These are phyloP conservation scores for Harrya chromipes DNA, from an alignment of 768 basidiomycete species.

Conservation along the genomic window DNA sequence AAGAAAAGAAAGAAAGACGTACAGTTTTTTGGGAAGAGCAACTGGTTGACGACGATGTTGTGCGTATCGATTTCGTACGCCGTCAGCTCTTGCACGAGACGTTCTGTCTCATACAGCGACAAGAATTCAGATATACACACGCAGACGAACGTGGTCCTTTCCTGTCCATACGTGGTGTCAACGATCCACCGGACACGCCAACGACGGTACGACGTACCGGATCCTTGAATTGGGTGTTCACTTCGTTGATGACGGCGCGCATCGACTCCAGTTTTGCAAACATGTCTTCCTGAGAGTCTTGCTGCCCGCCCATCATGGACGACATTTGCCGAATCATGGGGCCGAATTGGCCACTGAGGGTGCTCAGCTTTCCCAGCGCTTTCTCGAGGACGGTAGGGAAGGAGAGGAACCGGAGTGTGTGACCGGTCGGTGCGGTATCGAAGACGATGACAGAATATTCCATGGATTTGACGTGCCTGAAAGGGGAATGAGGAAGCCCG, in stretches of 20 bases:
- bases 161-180: conserved; percentile 43
- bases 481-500: not conserved
- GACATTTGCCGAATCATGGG: conserved; percentile 98
- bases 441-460: conserved; percentile 99
- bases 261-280: conserved; percentile 97
- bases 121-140: conserved; percentile 99
- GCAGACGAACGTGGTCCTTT: conserved; percentile 98
- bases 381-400: conserved; percentile 98
- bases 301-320: conserved; percentile 91
- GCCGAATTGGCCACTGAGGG: conserved; percentile 91
- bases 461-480: conserved; percentile 99
- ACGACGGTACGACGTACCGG: conserved; percentile 54
- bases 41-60: conserved; percentile 97
- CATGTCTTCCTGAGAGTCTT: conserved; percentile 94
- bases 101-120: conserved; percentile 97
- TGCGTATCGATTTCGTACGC: conserved; percentile 96
- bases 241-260: conserved; percentile 96
- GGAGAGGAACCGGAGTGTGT: conserved; percentile 97
- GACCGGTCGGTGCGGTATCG: conserved; percentile 98
- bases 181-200: not conserved
- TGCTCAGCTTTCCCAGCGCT: conserved; percentile 90
- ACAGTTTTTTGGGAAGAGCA: conserved; percentile 92
- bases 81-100: conserved; percentile 94
- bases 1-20: conserved; percentile 25
- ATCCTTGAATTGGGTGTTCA: conserved; percentile 99